Evolutionary conservation across 192 early-diverging fungal species (phyloP).

Genomic region (Backusella luteola): DNA sequence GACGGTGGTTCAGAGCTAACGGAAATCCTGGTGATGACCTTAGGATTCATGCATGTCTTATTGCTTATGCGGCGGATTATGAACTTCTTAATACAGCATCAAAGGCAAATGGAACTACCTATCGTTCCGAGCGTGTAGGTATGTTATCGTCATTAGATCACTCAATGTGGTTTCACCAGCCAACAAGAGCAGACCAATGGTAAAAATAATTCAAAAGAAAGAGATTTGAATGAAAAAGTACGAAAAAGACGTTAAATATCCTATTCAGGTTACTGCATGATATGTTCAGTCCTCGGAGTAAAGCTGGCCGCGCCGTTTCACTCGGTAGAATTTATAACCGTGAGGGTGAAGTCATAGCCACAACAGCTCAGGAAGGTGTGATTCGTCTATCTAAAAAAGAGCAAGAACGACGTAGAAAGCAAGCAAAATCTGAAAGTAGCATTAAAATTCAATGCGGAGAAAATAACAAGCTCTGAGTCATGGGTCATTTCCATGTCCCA

Average conservation of each 20-base stretch:
- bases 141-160: neutral
- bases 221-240: neutral
- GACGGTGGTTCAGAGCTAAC: neutral
- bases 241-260: neutral
- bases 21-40: neutral
- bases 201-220: neutral
- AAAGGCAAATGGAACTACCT: neutral
- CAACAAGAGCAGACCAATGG: neutral
- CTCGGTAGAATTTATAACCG: neutral
- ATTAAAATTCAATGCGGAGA: neutral
- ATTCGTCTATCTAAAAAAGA: neutral
- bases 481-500: neutral
- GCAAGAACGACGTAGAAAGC: neutral
- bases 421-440: neutral
- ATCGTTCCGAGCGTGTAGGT: neutral
- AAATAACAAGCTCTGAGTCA: neutral
- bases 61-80: neutral
- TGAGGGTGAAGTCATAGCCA: neutral
- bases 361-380: neutral
- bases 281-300: neutral
- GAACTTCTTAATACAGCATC: neutral
- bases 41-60: neutral
- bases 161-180: neutral
- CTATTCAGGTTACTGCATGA: neutral
- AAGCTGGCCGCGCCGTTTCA: neutral